These are phyloP conservation scores for Triangularia verruculosa DNA, from an alignment of 2,329 filamentous ascomycete species.

Conservation along the genomic window DNA sequence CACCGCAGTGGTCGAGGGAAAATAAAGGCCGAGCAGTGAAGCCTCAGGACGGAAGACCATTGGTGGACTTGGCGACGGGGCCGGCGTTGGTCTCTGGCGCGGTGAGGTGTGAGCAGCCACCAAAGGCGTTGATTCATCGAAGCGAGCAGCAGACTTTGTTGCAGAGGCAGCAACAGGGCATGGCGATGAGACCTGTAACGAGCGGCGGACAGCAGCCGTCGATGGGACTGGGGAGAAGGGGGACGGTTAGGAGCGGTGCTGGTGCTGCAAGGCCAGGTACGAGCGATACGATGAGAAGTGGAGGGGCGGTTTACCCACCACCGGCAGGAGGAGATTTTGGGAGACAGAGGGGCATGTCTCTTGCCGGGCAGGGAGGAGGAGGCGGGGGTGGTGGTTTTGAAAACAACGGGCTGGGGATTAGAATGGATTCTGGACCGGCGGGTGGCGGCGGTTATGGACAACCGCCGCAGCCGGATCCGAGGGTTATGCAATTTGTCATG, in stretches of 20 bases:
- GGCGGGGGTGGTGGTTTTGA: background rate
- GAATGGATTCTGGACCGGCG: background rate
- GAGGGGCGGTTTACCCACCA: background rate
- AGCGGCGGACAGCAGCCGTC: background rate
- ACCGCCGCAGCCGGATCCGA: background rate
- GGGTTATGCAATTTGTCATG: background rate
- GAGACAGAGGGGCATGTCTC: background rate
- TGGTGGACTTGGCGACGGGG: slow-evolving; percentile 28
- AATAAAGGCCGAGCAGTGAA: slow-evolving; percentile 23
- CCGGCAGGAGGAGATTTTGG: background rate
- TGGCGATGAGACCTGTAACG: background rate
- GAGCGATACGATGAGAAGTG: background rate
- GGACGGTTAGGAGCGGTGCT: slow-evolving; percentile 16
- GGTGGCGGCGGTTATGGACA: slow-evolving; percentile 2
- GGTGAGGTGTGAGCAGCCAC: slow-evolving; percentile 33
- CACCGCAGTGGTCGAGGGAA: slow-evolving; percentile 28
- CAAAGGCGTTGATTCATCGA: slow-evolving; percentile 7
- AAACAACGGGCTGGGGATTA: background rate
- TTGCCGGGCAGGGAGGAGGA: background rate
- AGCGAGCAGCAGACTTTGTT: slow-evolving; percentile 7
- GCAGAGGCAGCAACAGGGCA: slow-evolving; percentile 11
- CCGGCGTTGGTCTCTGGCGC: slow-evolving; percentile 7
- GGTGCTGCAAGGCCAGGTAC: background rate
- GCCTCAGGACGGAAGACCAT: slow-evolving; percentile 20
- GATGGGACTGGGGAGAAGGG: slow-evolving; percentile 11